Evolutionary conservation across 1,139 yeast genomes (phyloP).

Genomic region (Nadsonia starkeyi-henricii): DNA sequence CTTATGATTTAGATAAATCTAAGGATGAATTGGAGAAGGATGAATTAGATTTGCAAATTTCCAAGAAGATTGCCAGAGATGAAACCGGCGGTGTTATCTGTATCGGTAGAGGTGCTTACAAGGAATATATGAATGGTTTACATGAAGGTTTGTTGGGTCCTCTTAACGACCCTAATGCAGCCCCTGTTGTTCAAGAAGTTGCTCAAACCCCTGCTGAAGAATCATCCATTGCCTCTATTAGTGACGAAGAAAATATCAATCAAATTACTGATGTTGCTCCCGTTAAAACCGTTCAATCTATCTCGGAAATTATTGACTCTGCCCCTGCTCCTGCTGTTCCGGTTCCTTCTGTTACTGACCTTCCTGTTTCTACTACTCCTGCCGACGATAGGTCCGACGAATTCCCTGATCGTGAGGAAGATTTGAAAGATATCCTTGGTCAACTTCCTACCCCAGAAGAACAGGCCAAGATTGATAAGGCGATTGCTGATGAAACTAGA

Average conservation of each 20-base stretch:
- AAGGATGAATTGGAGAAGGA: conserved; percentile 12
- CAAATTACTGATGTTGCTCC: conserved; percentile 1
- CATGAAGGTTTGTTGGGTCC: conserved; percentile 96
- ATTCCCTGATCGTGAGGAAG: conserved; percentile 14
- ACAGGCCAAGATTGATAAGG: conserved; percentile 5
- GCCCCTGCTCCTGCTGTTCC: conserved; percentile 5
- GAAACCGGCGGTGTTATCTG: conserved; percentile 74
- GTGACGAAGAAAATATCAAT: conserved; percentile 1
- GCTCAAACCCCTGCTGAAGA: not conserved
- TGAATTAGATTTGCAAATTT: conserved; percentile 19
- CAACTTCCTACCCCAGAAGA: conserved; percentile 6
- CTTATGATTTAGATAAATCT: conserved; percentile 9
- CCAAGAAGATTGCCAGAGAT: conserved; percentile 18
- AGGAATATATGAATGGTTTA: conserved; percentile 78
- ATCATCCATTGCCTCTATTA: not conserved
- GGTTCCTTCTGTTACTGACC: too few species aligned
- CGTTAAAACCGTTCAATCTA: conserved; percentile 4
- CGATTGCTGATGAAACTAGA: conserved; percentile 7
- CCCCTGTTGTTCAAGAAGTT: conserved; percentile 8
- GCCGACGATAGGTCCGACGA: conserved; percentile 9
- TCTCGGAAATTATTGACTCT: conserved; percentile 4
- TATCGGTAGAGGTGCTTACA: conserved; percentile 90
- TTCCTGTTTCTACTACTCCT: not conserved
- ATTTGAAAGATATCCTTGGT: conserved; percentile 14
- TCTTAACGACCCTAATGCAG: conserved; percentile 42